phyloP scores from a whole-genome alignment of 2,329 filamentous ascomycete species.

The Juglanconis juglandina region DNA sequence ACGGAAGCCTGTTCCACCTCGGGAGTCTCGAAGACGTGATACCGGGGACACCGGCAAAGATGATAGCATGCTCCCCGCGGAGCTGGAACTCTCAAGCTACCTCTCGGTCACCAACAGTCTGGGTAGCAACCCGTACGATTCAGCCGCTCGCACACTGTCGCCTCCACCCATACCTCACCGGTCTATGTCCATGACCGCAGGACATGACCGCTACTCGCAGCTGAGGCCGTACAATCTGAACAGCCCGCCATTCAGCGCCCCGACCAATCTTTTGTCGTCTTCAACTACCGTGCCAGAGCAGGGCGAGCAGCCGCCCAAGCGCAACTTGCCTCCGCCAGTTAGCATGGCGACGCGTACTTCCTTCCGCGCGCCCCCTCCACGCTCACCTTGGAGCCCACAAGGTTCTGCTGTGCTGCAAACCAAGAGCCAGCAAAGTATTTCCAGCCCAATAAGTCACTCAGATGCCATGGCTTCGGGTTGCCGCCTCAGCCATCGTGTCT shows the following conservation, averaged over 20 bases:
- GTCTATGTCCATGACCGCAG: conserved; percentile 30
- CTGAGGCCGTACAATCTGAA: conserved; percentile 18
- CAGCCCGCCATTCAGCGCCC: conserved; percentile 6
- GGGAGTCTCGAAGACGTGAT: conserved; percentile 9
- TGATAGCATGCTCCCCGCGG: conserved; percentile 20
- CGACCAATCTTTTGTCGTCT: conserved; percentile 20
- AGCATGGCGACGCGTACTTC: conserved; percentile 41
- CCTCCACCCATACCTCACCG: conserved; percentile 20
- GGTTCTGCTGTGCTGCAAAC: conserved; percentile 24
- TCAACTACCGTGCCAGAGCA: conserved; percentile 28
- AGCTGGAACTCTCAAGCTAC: conserved; percentile 22
- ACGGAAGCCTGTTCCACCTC: conserved; percentile 29
- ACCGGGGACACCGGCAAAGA: neutral
- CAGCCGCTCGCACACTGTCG: conserved; percentile 22
- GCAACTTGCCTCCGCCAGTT: conserved; percentile 37
- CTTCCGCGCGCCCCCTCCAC: conserved; percentile 30
- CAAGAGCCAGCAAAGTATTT: conserved; percentile 30
- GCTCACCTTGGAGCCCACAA: conserved; percentile 34
- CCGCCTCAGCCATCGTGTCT: conserved; percentile 24
- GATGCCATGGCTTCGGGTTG: conserved; percentile 21
- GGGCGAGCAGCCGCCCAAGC: conserved; percentile 24
- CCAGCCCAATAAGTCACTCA: conserved; percentile 22
- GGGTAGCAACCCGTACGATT: conserved; percentile 27
- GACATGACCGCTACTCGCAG: conserved; percentile 25
- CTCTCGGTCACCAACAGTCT: conserved; percentile 22